Evolutionary conservation across 2,329 filamentous ascomycete genomes (phyloP).

Genomic region (Berkeleyomyces basicola): DNA sequence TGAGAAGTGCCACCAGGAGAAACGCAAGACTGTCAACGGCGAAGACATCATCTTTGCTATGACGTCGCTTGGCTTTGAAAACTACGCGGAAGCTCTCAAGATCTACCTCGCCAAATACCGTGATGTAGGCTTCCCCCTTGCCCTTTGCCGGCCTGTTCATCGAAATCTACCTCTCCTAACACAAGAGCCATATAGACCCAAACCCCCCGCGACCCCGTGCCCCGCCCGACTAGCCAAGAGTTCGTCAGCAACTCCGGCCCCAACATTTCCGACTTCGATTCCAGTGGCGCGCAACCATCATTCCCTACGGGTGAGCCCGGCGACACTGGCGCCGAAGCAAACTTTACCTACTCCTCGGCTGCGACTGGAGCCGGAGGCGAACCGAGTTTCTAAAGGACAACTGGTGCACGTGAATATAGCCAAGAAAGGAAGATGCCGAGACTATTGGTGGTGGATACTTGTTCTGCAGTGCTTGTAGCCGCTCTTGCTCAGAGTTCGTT

Average conservation of each 20-base stretch:
- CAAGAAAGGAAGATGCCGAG: background rate
- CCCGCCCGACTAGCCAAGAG: constrained; percentile 8
- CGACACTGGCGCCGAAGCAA: background rate
- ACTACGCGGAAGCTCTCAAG: constrained; percentile 94
- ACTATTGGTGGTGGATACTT: background rate
- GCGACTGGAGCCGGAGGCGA: background rate
- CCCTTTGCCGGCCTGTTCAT: background rate
- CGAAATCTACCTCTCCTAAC: background rate
- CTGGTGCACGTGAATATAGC: background rate
- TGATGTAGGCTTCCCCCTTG: constrained; percentile 51
- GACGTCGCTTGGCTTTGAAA: constrained; percentile 97
- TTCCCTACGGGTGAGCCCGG: constrained; percentile 1
- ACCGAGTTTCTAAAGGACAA: background rate
- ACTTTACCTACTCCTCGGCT: background rate
- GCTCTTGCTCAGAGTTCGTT: too few relatives aligned
- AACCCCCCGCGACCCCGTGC: constrained; percentile 6
- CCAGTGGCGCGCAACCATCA: constrained; percentile 21
- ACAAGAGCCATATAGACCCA: background rate
- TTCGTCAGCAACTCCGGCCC: constrained; percentile 14
- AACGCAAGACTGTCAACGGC: constrained; percentile 96
- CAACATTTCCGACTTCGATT: constrained; percentile 20
- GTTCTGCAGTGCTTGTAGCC: too few relatives aligned
- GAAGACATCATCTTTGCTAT: constrained; percentile 98
- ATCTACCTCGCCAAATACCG: constrained; percentile 96
- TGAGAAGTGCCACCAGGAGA: constrained; percentile 98